Evolutionary conservation across 352 stramenopile species (phyloP).

Genomic region (Pythium rhizo-oryzae): DNA sequence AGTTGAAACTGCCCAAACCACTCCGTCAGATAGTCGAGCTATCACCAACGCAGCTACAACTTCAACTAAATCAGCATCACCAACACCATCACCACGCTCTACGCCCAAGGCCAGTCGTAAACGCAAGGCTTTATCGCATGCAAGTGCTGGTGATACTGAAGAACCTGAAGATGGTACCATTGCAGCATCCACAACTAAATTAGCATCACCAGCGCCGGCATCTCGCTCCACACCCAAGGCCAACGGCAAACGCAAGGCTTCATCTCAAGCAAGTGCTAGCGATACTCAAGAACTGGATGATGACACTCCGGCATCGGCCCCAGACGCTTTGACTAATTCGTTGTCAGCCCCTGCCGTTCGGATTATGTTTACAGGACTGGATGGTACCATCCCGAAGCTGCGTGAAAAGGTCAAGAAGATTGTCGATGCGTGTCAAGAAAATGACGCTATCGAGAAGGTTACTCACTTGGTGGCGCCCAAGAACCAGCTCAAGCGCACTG

Average conservation of each 20-base stretch:
- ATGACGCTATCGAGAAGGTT: slow-evolving; percentile 49
- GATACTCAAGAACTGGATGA: not conserved
- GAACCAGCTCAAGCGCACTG: slow-evolving; percentile 59
- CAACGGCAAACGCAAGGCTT: not conserved
- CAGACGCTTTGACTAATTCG: not conserved
- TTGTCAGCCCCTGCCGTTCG: slow-evolving; percentile 27
- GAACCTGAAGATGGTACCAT: too few species aligned
- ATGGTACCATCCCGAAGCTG: slow-evolving; percentile 36
- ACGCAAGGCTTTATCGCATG: not conserved
- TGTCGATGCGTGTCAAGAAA: slow-evolving; percentile 41
- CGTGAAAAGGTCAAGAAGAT: slow-evolving; percentile 40
- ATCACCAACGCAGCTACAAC: not conserved
- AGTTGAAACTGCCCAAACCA: not conserved
- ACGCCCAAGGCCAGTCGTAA: slow-evolving; percentile 13
- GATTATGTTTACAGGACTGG: slow-evolving; percentile 58
- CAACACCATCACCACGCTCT: not conserved
- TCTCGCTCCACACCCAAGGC: too few species aligned
- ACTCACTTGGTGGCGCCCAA: slow-evolving; percentile 58
- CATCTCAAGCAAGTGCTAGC: not conserved
- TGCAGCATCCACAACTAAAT: too few species aligned
- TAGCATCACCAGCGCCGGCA: too few species aligned
- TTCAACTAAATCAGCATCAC: not conserved
- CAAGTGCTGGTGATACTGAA: too few species aligned
- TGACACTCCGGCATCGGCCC: not conserved
- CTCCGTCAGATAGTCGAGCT: not conserved